These are phyloP conservation scores for Stellera chamaejasme DNA, from an alignment of 345 rosid genomes.

Conservation along the genomic window DNA sequence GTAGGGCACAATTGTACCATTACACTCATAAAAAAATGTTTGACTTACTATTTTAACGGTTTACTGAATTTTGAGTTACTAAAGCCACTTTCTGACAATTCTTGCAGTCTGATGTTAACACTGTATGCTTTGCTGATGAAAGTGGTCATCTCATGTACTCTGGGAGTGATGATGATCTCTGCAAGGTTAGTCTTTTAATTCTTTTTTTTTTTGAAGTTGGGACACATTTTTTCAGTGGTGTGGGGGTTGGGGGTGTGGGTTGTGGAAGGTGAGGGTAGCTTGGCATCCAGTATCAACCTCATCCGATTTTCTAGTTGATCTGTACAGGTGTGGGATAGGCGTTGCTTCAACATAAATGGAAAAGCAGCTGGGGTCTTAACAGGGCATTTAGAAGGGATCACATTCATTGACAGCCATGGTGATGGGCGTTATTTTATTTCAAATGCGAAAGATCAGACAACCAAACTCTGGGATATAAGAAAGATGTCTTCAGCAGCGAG, in stretches of 20 bases:
- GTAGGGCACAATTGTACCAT: too few relatives aligned
- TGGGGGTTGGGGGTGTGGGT: too few relatives aligned
- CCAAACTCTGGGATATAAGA: slow-evolving; percentile 71
- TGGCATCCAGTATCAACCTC: too few relatives aligned
- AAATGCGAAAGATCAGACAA: slow-evolving; percentile 68
- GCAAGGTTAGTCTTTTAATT: slow-evolving; percentile 37
- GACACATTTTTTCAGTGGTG: too few relatives aligned
- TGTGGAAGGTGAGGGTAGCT: too few relatives aligned
- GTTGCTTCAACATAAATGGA: slow-evolving; percentile 42
- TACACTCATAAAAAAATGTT: neutral
- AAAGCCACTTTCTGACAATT: slow-evolving; percentile 10
- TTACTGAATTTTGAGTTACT: neutral
- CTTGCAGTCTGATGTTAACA: slow-evolving; percentile 58
- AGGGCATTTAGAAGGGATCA: slow-evolving; percentile 66
- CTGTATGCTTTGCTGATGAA: slow-evolving; percentile 71
- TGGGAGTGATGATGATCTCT: slow-evolving; percentile 56
- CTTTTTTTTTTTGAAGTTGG: neutral
- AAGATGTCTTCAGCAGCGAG: slow-evolving; percentile 41
- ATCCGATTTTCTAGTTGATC: neutral
- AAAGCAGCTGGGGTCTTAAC: slow-evolving; percentile 50
- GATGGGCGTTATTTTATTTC: slow-evolving; percentile 72
- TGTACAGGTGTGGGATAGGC: slow-evolving; percentile 63
- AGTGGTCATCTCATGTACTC: slow-evolving; percentile 57
- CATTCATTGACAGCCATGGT: slow-evolving; percentile 54
- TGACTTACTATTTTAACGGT: neutral